Evolutionary conservation across 1,284 basidiomycete genomes (phyloP).

Genomic region (Violaceomyces palustris): DNA sequence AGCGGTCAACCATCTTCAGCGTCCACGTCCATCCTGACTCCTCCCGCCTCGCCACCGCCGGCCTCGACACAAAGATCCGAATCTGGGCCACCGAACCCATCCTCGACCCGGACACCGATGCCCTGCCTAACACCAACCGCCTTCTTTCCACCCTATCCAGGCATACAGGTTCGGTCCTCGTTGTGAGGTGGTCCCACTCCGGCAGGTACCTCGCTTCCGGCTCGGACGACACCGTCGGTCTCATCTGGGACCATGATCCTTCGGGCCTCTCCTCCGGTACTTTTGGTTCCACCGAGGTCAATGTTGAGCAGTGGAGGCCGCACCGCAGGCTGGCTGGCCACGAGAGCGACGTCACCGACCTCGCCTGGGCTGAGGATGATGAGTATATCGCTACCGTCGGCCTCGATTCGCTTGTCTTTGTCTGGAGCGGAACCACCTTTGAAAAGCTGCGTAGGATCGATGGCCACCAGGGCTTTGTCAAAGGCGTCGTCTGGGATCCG

Average conservation of each 20-base stretch:
- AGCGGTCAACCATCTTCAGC: conserved; percentile 82
- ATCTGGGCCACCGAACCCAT: conserved; percentile 97
- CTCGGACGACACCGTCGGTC: conserved; percentile 88
- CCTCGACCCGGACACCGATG: conserved; percentile 67
- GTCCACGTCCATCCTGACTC: conserved; percentile 92
- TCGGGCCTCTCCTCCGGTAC: conserved; percentile 26
- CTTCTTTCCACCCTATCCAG: conserved; percentile 83
- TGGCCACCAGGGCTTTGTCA: conserved; percentile 91
- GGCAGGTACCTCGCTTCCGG: conserved; percentile 92
- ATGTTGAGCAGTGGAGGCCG: conserved; percentile 93
- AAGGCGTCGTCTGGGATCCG: conserved; percentile 97
- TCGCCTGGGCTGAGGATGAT: conserved; percentile 84
- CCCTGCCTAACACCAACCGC: conserved; percentile 71
- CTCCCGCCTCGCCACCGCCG: conserved; percentile 89
- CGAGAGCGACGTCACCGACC: conserved; percentile 75
- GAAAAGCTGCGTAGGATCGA: conserved; percentile 69
- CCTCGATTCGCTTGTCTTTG: conserved; percentile 79
- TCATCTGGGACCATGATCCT: conserved; percentile 89
- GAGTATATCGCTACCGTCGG: conserved; percentile 85
- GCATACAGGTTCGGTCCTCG: conserved; percentile 89
- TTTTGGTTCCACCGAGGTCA: conserved; percentile 45
- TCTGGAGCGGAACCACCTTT: conserved; percentile 62
- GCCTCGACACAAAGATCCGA: conserved; percentile 85
- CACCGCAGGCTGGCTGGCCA: conserved; percentile 85
- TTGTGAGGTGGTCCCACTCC: conserved; percentile 91